Evolutionary conservation across 495 filamentous ascomycete species (phyloP), one percentile per base, ranked within the genome.

Genomic region (Cercophora samala): DNA sequence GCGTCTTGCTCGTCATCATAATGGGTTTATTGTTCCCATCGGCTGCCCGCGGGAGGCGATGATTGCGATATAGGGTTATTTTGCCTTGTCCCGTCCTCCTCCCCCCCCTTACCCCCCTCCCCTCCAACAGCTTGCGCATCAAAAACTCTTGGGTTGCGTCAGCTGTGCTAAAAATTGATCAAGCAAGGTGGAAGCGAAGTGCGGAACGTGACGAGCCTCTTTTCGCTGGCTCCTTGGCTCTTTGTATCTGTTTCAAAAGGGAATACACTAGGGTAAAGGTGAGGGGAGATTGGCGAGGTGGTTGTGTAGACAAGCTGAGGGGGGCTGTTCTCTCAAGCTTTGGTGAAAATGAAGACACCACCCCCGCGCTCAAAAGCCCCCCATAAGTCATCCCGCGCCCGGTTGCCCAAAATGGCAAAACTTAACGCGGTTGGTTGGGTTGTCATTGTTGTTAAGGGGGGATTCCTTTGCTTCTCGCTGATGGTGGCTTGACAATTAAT

Each of bases 351-450:
- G 37, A 46, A 46, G 37, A 46, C 37, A 46, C 37, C 37, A 46
- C 37, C 37, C 37, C 37, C 37, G 37, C 37, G 37, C 37, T 46
- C 37, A 2, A 46, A 46, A 46, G 13, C 15, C 51, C 15, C 5
- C 51, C 52, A 54, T 4, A 0, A 59, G n/a, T n/a, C 65, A 63
- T 60, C 60, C 61, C 66, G 66, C 37, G 23, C 17, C 22, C 24
- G 66, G 18, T 29, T 32, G 21, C 66, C 66, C 29, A 17, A 67
- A 63, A 15, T 52, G 66, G 66, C 32, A 64, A 64, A 21, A 52
- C 25, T 60, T 60, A 18, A 60, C 61, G 54, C 58, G 61, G 66
- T 67, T 67, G 66, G 61, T n/a, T n/a, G 17, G 58, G 29, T 58
- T 21, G 25, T 54, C 21, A 53, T 58, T 21, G 25, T 54, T 29